Percentiles rank a stretch among this genome's conserved stretches.
Conservation (phyloP, 352 stramenopile genomes). For the Phytophthora palmivora region DNA sequence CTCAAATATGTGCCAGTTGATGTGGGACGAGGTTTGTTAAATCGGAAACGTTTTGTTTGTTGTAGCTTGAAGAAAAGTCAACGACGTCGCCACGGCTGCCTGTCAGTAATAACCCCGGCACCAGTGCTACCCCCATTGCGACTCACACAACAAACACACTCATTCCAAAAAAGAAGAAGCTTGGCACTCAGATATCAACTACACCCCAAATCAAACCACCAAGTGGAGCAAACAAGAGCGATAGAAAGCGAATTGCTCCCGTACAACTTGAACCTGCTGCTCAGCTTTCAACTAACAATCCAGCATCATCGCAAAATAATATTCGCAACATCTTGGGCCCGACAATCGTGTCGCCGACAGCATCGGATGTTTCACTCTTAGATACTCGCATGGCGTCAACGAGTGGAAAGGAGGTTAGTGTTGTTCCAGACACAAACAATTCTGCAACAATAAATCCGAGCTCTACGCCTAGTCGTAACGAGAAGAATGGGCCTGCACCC, state of each 20-base stretch:
- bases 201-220: conserved; percentile 23
- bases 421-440: conserved; percentile 32
- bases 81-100: conserved; percentile 28
- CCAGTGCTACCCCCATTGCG: conserved; percentile 5
- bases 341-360: conserved; percentile 53
- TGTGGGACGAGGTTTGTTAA: conserved; percentile 13
- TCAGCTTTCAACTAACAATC: conserved; percentile 29
- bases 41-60: conserved; percentile 1
- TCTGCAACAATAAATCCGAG: conserved; percentile 24
- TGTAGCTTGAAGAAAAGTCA: conserved; percentile 75
- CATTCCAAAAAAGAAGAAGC: conserved; percentile 70
- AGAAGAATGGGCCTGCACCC: conserved; percentile 1
- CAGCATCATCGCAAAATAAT: conserved; percentile 77
- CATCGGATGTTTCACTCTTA: conserved; percentile 60
- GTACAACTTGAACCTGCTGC: conserved; percentile 48
- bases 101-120: conserved; percentile 11
- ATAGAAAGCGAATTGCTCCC: conserved; percentile 76
- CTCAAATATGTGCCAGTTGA: conserved; percentile 1
- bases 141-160: conserved; percentile 53
- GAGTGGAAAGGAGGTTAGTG: conserved; percentile 33
- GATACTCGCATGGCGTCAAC: conserved; percentile 60
- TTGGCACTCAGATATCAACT: conserved; percentile 6
- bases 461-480: conserved; percentile 6
- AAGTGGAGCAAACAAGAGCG: conserved; percentile 47
- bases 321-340: conserved; percentile 82